These are phyloP conservation scores for Sindora glabra DNA, from an alignment of 306 rosid genomes.

Conservation along the genomic window DNA sequence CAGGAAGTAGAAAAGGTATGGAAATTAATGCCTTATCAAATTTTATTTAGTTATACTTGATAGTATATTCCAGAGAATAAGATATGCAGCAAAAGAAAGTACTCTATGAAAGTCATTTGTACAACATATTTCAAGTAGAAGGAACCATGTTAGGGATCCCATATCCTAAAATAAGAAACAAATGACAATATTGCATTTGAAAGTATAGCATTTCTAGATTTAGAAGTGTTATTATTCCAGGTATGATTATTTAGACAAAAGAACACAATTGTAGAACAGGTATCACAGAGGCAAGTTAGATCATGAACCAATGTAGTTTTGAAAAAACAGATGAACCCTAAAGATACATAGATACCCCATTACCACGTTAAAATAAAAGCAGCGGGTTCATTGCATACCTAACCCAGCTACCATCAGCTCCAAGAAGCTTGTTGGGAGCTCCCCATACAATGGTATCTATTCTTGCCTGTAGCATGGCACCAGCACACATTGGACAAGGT, in stretches of 20 bases:
- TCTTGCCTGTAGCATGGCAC: constrained; percentile 93
- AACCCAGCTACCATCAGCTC: constrained; percentile 99
- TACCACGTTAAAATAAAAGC: neutral
- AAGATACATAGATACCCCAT: constrained; percentile 2
- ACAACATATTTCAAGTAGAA: neutral
- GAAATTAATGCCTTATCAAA: neutral
- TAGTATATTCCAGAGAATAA: too few relatives aligned
- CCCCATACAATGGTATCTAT: constrained; percentile 85
- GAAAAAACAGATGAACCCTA: neutral
- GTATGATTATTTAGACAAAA: neutral
- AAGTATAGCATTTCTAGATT: too few relatives aligned
- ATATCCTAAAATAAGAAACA: neutral
- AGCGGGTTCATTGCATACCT: constrained; percentile 39
- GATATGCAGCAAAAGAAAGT: too few relatives aligned
- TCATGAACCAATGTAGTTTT: neutral
- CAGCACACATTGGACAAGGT: constrained; percentile 99
- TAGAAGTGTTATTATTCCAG: too few relatives aligned
- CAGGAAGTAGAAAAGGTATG: neutral
- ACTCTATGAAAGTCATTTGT: neutral
- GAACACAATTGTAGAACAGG: neutral
- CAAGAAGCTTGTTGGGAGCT: constrained; percentile 98
- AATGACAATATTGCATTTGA: neutral
- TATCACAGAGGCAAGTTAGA: neutral
- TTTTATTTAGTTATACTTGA: too few relatives aligned
- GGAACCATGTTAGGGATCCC: neutral